Percentiles rank a stretch among this genome's conserved stretches.
Evolutionary conservation across 768 basidiomycete species (phyloP).

Genomic region (Phaffia tasmanica): DNA sequence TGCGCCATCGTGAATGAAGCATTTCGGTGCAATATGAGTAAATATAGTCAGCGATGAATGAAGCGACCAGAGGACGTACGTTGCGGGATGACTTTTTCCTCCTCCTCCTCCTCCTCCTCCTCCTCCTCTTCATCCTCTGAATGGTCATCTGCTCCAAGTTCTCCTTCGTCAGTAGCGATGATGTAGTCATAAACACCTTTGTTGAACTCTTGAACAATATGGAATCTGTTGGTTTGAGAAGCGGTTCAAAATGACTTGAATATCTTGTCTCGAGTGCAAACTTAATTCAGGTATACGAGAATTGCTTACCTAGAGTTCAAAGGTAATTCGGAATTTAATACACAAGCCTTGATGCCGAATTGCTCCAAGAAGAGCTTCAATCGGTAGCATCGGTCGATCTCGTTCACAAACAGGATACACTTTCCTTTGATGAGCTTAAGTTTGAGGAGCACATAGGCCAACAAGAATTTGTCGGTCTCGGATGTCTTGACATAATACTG

Average conservation of each 20-base stretch:
- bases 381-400: slow-evolving; percentile 85
- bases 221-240: slow-evolving; percentile 50
- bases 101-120: slow-evolving; percentile 32
- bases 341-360: slow-evolving; percentile 90
- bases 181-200: slow-evolving; percentile 97
- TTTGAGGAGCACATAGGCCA: slow-evolving; percentile 91
- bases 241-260: slow-evolving; percentile 7
- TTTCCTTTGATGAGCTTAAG: slow-evolving; percentile 91
- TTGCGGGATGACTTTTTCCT: slow-evolving; percentile 17
- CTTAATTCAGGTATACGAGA: background rate
- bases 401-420: slow-evolving; percentile 92
- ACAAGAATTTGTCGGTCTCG: slow-evolving; percentile 93
- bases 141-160: slow-evolving; percentile 46
- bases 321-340: slow-evolving; percentile 89
- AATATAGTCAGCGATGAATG: background rate
- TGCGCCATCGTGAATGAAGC: background rate
- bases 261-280: background rate
- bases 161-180: slow-evolving; percentile 88
- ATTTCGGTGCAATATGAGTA: background rate
- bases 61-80: background rate
- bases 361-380: slow-evolving; percentile 97
- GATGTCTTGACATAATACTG: slow-evolving; percentile 79
- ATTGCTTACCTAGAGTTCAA: slow-evolving; percentile 66
- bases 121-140: slow-evolving; percentile 40
- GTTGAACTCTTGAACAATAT: slow-evolving; percentile 97